Percentiles rank a stretch among this genome's conserved stretches.
Conservation (phyloP, 2,329 filamentous ascomycete genomes). For the Furcasterigmium sp. region DNA sequence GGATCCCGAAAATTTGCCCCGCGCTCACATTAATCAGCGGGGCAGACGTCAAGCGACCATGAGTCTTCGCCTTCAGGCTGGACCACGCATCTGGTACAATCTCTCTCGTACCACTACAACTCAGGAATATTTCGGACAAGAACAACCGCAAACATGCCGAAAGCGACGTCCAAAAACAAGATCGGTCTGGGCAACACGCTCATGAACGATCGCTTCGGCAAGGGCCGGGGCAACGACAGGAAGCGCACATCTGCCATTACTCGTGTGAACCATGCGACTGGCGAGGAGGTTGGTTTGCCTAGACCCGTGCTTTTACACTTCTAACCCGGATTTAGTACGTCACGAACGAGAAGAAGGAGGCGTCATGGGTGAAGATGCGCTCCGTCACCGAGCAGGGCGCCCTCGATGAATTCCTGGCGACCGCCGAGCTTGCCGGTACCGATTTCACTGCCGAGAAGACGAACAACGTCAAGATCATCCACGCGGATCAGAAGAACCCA, state of each 20-base stretch:
- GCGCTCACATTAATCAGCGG: conserved; percentile 16
- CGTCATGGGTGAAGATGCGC: conserved; percentile 98
- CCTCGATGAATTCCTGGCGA: conserved; percentile 92
- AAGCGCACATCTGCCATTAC: conserved; percentile 59
- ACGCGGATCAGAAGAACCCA: conserved; percentile 92
- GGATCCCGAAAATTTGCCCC: conserved; percentile 15
- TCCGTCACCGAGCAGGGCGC: conserved; percentile 96
- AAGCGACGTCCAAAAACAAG: conserved; percentile 88
- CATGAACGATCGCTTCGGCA: conserved; percentile 98
- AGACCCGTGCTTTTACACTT: neutral
- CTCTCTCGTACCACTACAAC: conserved; percentile 2
- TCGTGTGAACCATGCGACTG: conserved; percentile 72
- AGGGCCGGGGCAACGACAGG: conserved; percentile 79
- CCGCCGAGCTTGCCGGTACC: conserved; percentile 93
- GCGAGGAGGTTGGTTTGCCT: conserved; percentile 58
- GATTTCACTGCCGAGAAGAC: conserved; percentile 99
- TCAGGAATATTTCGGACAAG: neutral
- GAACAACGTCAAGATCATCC: conserved; percentile 98
- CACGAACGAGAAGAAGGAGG: conserved; percentile 85
- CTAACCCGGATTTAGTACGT: conserved; percentile 58
- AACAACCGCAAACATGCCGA: conserved; percentile 40
- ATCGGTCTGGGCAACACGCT: conserved; percentile 94
- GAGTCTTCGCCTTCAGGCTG: conserved; percentile 5
- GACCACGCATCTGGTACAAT: conserved; percentile 9
- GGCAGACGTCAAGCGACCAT: conserved; percentile 15